A percentile compares a stretch with the other conserved stretches of the same genome.
Evolutionary conservation across 208 protist species (phyloP).

Genomic region (Kentomonas sorsogonicus): DNA sequence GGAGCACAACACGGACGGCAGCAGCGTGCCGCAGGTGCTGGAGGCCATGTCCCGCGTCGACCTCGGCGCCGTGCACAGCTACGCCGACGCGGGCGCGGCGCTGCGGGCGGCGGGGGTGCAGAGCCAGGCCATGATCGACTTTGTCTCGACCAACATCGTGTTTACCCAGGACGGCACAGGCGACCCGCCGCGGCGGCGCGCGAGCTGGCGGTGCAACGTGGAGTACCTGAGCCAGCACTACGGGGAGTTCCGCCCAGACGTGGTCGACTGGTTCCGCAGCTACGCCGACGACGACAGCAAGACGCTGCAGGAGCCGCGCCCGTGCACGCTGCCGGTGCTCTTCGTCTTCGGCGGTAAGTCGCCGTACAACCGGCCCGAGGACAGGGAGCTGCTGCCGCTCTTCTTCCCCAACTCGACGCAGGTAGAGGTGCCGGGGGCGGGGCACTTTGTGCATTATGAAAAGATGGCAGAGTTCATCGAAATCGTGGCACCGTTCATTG

Average conservation of each 20-base stretch:
- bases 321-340: constrained; percentile 60
- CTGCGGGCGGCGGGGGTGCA: constrained; percentile 52
- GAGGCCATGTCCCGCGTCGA: constrained; percentile 51
- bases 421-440: constrained; percentile 57
- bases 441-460: constrained; percentile 87
- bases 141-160: constrained; percentile 72
- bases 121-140: constrained; percentile 64
- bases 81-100: constrained; percentile 33
- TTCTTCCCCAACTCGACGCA: constrained; percentile 64
- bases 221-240: constrained; percentile 38
- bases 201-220: constrained; percentile 52
- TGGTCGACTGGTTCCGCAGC: constrained; percentile 37
- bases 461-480: constrained; percentile 67
- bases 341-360: constrained; percentile 84
- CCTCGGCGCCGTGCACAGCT: constrained; percentile 43
- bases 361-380: constrained; percentile 55
- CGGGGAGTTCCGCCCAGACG: constrained; percentile 40
- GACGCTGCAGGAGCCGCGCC: constrained; percentile 15
- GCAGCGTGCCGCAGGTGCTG: constrained; percentile 28
- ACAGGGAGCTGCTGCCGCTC: constrained; percentile 24
- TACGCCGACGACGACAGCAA: constrained; percentile 3
- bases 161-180: constrained; percentile 16
- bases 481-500: constrained; percentile 61
- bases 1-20: background rate
- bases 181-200: constrained; percentile 10